Percentiles rank a stretch among this genome's conserved stretches.
Conservation (phyloP, 768 basidiomycete genomes). For the Mycena polygramma region DNA sequence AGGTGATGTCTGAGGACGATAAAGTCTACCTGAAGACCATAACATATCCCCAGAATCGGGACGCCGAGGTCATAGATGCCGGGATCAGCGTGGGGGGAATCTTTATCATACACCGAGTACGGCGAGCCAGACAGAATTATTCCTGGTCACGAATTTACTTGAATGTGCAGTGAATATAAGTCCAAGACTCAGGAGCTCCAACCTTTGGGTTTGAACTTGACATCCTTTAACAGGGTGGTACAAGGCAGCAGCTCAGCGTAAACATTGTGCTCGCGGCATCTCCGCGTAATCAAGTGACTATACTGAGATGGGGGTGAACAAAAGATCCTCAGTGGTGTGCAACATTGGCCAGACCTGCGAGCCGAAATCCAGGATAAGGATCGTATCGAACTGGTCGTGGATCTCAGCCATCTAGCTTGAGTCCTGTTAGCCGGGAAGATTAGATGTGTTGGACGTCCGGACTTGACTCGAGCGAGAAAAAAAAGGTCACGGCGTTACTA, state of each 20-base stretch:
- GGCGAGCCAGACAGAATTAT: constrained; percentile 98
- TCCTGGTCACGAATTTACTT: constrained; percentile 57
- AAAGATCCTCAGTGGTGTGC: neutral
- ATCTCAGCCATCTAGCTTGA: constrained; percentile 85
- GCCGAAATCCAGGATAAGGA: constrained; percentile 97
- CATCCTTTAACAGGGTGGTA: constrained; percentile 88
- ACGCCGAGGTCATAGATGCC: constrained; percentile 89
- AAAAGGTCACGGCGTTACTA: too few species aligned
- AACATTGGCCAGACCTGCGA: constrained; percentile 76
- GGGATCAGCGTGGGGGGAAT: constrained; percentile 94
- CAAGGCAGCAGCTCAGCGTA: constrained; percentile 99
- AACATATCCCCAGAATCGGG: constrained; percentile 97
- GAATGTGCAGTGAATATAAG: neutral
- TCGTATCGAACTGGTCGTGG: constrained; percentile 95
- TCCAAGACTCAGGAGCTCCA: constrained; percentile 20
- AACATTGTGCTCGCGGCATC: constrained; percentile 97
- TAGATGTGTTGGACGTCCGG: too few species aligned
- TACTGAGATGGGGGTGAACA: constrained; percentile 66
- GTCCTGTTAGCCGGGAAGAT: neutral
- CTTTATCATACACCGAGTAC: constrained; percentile 96
- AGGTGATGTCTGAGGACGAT: constrained; percentile 15
- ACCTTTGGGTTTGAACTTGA: constrained; percentile 97
- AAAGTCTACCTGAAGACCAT: constrained; percentile 86
- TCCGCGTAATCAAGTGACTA: constrained; percentile 95
- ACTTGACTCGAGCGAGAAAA: too few species aligned